Percentiles rank a stretch among this genome's conserved stretches.
Evolutionary conservation across 768 basidiomycete species (phyloP).

Genomic region (Baorangia bicolor): DNA sequence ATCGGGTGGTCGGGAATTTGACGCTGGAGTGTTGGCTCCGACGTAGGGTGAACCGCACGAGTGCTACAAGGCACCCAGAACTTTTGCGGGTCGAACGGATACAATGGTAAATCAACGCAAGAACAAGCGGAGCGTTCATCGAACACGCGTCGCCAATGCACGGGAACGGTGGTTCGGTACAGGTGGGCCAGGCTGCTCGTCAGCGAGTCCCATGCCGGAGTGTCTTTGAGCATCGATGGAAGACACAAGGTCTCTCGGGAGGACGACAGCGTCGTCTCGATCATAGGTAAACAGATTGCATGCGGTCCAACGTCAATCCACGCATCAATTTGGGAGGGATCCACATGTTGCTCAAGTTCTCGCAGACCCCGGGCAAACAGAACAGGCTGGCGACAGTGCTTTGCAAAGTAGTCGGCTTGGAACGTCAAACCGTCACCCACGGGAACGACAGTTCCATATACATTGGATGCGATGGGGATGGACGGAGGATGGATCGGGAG

Average conservation of each 20-base stretch:
- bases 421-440: constrained; percentile 52
- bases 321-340: constrained; percentile 34
- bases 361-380: constrained; percentile 49
- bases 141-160: constrained; percentile 61
- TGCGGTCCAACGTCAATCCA: constrained; percentile 76
- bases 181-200: constrained; percentile 46
- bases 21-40: constrained; percentile 1
- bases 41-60: neutral
- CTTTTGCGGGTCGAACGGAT: constrained; percentile 55
- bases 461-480: constrained; percentile 63
- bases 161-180: constrained; percentile 38
- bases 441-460: constrained; percentile 50
- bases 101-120: constrained; percentile 57
- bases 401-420: constrained; percentile 51
- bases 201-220: constrained; percentile 46
- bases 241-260: constrained; percentile 42
- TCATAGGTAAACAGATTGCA: constrained; percentile 53
- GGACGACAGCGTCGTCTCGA: constrained; percentile 35
- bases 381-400: constrained; percentile 60
- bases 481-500: constrained; percentile 45
- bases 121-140: constrained; percentile 39
- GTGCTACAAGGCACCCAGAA: constrained; percentile 58
- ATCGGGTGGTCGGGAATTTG: constrained; percentile 19
- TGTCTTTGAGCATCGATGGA: constrained; percentile 47
- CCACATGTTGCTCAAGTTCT: constrained; percentile 34